phyloP scores from a whole-genome alignment of 1,284 basidiomycete genomes.

The Leccinum solheimii region DNA sequence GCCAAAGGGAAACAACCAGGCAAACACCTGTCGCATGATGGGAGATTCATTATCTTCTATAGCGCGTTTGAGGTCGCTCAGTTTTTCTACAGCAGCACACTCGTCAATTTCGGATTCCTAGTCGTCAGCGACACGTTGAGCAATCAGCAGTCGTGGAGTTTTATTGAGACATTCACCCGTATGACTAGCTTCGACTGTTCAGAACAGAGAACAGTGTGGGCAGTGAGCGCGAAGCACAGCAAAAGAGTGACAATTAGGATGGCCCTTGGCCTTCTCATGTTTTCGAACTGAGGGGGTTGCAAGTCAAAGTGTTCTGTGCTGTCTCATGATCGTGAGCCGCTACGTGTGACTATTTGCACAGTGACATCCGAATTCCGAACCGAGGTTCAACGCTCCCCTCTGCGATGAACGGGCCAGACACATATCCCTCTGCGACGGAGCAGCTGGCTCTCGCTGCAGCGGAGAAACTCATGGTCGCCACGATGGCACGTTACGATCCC shows the following conservation, averaged over 20 bases:
- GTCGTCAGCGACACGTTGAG: constrained; percentile 8
- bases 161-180: constrained; percentile 27
- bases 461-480: constrained; percentile 70
- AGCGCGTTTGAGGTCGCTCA: constrained; percentile 58
- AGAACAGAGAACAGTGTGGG: constrained; percentile 21
- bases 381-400: not conserved
- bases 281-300: constrained; percentile 10
- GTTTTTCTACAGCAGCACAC: constrained; percentile 54
- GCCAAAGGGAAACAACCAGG: constrained; percentile 80
- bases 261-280: constrained; percentile 22
- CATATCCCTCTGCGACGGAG: constrained; percentile 40
- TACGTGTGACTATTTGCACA: not conserved
- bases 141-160: constrained; percentile 3
- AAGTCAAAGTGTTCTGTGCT: constrained; percentile 1
- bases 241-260: constrained; percentile 44
- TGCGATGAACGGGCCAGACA: not conserved
- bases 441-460: constrained; percentile 53
- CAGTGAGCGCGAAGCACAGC: constrained; percentile 29
- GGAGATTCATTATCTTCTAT: constrained; percentile 66
- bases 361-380: constrained; percentile 27
- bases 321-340: not conserved
- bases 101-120: constrained; percentile 53
- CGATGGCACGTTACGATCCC: constrained; percentile 85
- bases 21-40: constrained; percentile 74
- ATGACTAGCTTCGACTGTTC: constrained; percentile 29